A percentile compares a stretch with the other conserved stretches of the same genome.
Conservation (phyloP, 2,329 filamentous ascomycete species). For the Piedraia hortae region DNA sequence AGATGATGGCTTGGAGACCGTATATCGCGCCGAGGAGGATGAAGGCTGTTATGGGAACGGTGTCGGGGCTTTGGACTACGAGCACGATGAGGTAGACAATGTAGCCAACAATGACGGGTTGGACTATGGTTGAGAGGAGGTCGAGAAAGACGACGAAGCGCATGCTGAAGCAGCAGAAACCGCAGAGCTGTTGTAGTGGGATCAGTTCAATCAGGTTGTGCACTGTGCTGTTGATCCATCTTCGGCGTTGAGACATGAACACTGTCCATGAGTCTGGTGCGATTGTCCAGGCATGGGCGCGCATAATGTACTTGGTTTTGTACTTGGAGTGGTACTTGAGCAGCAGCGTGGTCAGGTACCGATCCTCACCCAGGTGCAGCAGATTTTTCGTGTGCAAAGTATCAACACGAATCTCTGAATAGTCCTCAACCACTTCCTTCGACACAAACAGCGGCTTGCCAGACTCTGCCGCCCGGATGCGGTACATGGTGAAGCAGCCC, state of each 20-base stretch:
- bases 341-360: conserved; percentile 81
- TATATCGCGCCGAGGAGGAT: conserved; percentile 86
- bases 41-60: conserved; percentile 64
- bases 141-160: conserved; percentile 92
- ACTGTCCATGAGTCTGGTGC: conserved; percentile 83
- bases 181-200: conserved; percentile 75
- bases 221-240: conserved; percentile 98
- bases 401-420: conserved; percentile 82
- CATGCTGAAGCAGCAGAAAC: conserved; percentile 99
- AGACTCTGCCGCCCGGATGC: conserved; percentile 75
- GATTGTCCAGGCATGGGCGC: conserved; percentile 85
- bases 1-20: conserved; percentile 87
- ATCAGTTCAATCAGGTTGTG: conserved; percentile 95
- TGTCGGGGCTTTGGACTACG: conserved; percentile 29
- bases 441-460: conserved; percentile 94
- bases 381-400: conserved; percentile 98
- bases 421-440: conserved; percentile 64
- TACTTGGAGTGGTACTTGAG: conserved; percentile 79
- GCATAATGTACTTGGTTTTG: conserved; percentile 93
- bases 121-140: conserved; percentile 68
- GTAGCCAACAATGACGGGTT: conserved; percentile 75
- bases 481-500: conserved; percentile 98
- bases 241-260: conserved; percentile 91
- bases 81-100: conserved; percentile 69
- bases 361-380: conserved; percentile 87